Evolutionary conservation across 345 rosid species (phyloP), one percentile per base, ranked within the genome.

Genomic region (Gossypium longicalyx): DNA sequence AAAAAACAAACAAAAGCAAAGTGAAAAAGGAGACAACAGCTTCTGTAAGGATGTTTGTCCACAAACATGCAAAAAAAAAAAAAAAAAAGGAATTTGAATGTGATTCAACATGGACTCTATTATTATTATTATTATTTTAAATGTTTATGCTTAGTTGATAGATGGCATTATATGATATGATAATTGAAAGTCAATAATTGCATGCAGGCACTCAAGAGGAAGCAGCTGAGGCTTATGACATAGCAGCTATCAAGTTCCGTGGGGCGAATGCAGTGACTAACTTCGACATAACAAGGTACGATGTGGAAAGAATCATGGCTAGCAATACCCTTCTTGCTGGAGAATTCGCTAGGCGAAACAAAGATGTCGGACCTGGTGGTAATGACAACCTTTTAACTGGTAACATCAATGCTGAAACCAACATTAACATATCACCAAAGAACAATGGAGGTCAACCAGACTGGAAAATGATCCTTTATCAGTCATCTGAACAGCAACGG

Each of bases 191-290:
- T 34, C 9, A 12, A 45, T 45, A 45, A 13, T 19, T 47, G 44
- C 16, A 19, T 60, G 72, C 80, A 94, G 98, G 97, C 79, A 91
- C 98, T 1, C 98, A 94, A 82, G 98, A 92, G 85, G 98, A 91
- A 83, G 98, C 98, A 25, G 98, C 97, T 0, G 98, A 94, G 82
- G 98, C 98, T 1, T 94, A 94, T 15, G 98, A 94, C 65, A 75
- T 92, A 17, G 98, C 98, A 0, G 98, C 97, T 1, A 94, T 94
- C 56, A 94, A 94, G 72, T 94, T 94, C 77, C 89, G 98, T 2
- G 98, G 98, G 19, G 86, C 82, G 29, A 92, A 87, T 74, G 98
- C 98, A 16, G 98, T 94, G 34, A 94, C 98, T 0, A 94, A 94
- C 84, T 94, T 94, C 23, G 95, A 92, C 78, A 86, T 92, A 73